Base-by-base conservation (phyloP, 2,329 filamentous ascomycete species). In the Beauveria scarabaeidicola region DNA sequence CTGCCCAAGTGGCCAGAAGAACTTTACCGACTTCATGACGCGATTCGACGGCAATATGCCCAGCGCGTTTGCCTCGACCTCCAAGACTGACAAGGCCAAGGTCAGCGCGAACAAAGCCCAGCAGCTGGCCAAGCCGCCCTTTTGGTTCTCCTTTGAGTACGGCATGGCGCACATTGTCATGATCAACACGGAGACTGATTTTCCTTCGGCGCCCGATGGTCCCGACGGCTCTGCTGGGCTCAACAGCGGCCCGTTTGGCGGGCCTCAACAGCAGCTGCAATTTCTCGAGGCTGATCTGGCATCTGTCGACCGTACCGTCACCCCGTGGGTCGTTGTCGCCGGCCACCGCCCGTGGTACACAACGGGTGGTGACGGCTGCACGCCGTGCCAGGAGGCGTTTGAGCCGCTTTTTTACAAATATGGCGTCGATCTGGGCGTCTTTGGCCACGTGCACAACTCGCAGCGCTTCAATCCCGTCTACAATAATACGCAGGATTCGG, bases 1-100 rank as follows among this genome's bases (percentile, higher is more conserved):
- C 2, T 82, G 80, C 63, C 76, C 77, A 0, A 69, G 73, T 2
- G 82, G 82, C 6, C 82, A 85, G 66, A 77, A 74, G 63, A 85
- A 85, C 69, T 85, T 85, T 67, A 84, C 81, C 4, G 82, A 83
- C 61, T 84, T 81, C 69, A 75, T 79, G 73, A 78, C 77, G 63
- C 77, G 81, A 29, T 85, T 81, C 65, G 32, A 23, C 7, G 48
- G 32, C 50, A 59, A 53, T 19, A 80, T 82, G 78, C 79, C 81
- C 0, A 74, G 70, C 0, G 69, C 78, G 0, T 84, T 83, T 63
- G 47, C 71, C 0, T 84, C 81, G 0, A 75, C 73, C 67, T 84
- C 78, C 3, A 70, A 69, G 21, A 79, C 25, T 10, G 29, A 63
- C 2, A 67, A 69, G 0, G 79, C 79, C 1, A 73, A 73, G 48